Evolutionary conservation across 345 rosid species (phyloP).

Genomic region (Microthlaspi erraticum): DNA sequence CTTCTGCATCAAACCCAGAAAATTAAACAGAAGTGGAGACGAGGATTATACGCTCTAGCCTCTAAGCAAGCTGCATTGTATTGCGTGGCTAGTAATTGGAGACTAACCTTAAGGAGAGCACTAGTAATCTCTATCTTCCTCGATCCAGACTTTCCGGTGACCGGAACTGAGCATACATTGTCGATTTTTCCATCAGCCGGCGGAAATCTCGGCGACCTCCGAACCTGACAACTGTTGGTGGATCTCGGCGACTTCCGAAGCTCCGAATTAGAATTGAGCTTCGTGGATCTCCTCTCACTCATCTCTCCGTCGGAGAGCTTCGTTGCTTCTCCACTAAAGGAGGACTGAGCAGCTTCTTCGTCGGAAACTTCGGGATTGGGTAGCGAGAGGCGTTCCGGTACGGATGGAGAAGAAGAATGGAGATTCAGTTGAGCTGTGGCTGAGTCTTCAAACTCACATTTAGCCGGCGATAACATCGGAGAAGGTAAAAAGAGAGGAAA

Average conservation of each 20-base stretch:
- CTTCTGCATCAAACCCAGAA: conserved; percentile 43
- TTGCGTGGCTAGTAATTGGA: neutral
- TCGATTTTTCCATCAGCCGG: neutral
- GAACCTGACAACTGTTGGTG: conserved; percentile 6
- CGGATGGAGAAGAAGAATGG: conserved; percentile 21
- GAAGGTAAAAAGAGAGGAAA: neutral
- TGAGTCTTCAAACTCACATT: conserved; percentile 24
- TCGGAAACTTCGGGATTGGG: neutral
- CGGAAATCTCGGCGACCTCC: conserved; percentile 41
- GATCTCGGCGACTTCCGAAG: neutral
- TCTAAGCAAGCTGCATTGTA: conserved; percentile 24
- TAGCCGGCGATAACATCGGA: conserved; percentile 39
- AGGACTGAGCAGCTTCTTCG: conserved; percentile 16
- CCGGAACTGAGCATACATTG: conserved; percentile 31
- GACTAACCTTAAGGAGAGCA: conserved; percentile 22
- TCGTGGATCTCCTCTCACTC: conserved; percentile 40
- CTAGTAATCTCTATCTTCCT: conserved; percentile 12
- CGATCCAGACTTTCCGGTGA: neutral
- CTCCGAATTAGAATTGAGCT: conserved; percentile 16
- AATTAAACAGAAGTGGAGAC: neutral
- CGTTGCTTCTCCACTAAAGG: neutral
- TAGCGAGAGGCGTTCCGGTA: conserved; percentile 13
- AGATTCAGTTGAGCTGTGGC: neutral
- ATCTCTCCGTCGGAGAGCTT: conserved; percentile 11
- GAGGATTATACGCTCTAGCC: neutral